Evolutionary conservation across 192 early-diverging fungal species (phyloP).

Genomic region (Podila clonocystis): DNA sequence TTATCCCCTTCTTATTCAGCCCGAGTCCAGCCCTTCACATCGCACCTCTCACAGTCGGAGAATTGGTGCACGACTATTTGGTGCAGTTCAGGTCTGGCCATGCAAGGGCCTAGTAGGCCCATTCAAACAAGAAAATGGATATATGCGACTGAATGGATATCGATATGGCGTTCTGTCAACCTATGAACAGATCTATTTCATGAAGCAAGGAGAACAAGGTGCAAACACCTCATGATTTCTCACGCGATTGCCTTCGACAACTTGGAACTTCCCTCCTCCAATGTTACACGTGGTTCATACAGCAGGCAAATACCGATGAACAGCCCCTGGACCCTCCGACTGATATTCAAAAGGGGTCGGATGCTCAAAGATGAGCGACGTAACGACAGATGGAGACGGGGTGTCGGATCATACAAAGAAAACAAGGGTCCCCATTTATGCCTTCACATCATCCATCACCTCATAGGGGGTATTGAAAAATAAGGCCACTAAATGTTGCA

Average conservation of each 20-base stretch:
- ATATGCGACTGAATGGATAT: constrained; percentile 24
- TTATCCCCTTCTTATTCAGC: too few species aligned
- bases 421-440: too few species aligned
- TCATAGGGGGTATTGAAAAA: too few species aligned
- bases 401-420: too few species aligned
- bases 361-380: too few species aligned
- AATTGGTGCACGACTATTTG: neutral
- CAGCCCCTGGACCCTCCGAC: neutral
- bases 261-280: constrained; percentile 22
- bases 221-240: constrained; percentile 1
- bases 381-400: too few species aligned
- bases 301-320: constrained; percentile 19
- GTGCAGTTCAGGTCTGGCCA: neutral
- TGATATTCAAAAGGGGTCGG: neutral
- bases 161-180: constrained; percentile 30
- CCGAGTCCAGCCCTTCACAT: too few species aligned
- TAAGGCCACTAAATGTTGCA: too few species aligned
- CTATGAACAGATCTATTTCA: constrained; percentile 27
- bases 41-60: neutral
- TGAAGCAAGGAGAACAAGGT: constrained; percentile 7
- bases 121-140: constrained; percentile 26
- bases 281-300: constrained; percentile 22
- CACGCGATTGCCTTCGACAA: neutral
- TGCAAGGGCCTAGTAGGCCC: neutral
- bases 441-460: too few species aligned